A percentile compares a stretch with the other conserved stretches of the same genome.
phyloP scores from a whole-genome alignment of 2,329 filamentous ascomycete genomes.

The Neopestalotiopsis sp. region DNA sequence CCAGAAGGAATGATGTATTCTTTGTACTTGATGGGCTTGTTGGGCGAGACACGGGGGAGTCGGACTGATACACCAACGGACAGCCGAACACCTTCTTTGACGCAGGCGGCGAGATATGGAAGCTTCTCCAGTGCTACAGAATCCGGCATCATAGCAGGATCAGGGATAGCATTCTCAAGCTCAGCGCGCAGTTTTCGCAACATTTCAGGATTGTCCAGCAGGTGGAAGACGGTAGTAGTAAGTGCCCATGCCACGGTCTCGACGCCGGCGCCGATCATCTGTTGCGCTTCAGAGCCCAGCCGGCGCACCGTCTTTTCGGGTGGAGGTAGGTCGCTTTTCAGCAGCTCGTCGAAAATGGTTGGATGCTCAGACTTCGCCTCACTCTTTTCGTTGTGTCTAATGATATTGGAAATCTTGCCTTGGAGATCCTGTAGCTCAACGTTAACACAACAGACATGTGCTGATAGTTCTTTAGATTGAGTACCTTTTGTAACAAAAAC shows the following conservation, averaged over 20 bases:
- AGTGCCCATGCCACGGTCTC: conserved; percentile 8
- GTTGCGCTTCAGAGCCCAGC: neutral
- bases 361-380: neutral
- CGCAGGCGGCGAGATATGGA: neutral
- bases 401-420: neutral
- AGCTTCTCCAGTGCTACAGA: neutral
- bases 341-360: neutral
- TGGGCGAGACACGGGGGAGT: conserved; percentile 33
- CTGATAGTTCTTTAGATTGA: neutral
- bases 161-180: neutral
- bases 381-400: neutral
- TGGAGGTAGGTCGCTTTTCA: neutral
- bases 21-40: conserved; percentile 24
- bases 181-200: neutral
- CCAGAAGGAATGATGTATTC: conserved; percentile 30
- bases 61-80: conserved; percentile 34
- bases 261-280: conserved; percentile 6
- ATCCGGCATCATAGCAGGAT: neutral
- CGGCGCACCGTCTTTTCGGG: conserved; percentile 1
- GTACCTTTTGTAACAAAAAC: neutral
- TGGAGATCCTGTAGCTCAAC: neutral
- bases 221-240: neutral
- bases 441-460: too few species aligned
- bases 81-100: conserved; percentile 22
- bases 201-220: neutral